Evolutionary conservation across 257 asterid genomes (phyloP).

Genomic region (Orobanche coerulescens): DNA sequence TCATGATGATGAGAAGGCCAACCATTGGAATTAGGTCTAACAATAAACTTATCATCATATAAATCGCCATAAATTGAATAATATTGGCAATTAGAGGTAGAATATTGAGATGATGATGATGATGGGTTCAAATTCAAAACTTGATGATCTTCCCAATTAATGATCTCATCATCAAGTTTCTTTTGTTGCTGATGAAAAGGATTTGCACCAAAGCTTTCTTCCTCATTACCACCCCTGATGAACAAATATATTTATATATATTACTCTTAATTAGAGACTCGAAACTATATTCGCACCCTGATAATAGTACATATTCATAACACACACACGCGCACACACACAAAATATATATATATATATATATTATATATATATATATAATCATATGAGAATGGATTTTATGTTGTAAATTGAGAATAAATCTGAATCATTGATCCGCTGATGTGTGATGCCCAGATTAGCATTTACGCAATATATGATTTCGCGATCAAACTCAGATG

Average conservation of each 20-base stretch:
- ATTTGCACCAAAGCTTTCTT: slow-evolving; percentile 46
- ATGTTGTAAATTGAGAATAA: too few relatives aligned
- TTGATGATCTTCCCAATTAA: slow-evolving; percentile 63
- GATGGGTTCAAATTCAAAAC: slow-evolving; percentile 37
- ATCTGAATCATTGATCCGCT: too few relatives aligned
- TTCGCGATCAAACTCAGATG: too few relatives aligned
- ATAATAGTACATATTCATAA: too few relatives aligned
- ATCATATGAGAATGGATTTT: too few relatives aligned
- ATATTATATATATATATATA: too few relatives aligned
- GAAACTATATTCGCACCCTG: neutral
- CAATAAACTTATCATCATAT: slow-evolving; percentile 26
- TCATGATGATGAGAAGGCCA: slow-evolving; percentile 28
- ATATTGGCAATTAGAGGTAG: slow-evolving; percentile 20
- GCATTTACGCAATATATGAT: too few relatives aligned
- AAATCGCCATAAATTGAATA: slow-evolving; percentile 25
- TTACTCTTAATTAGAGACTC: too few relatives aligned
- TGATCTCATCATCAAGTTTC: slow-evolving; percentile 66
- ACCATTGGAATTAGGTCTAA: slow-evolving; percentile 18
- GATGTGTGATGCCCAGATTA: too few relatives aligned
- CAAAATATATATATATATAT: too few relatives aligned
- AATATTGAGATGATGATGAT: slow-evolving; percentile 11
- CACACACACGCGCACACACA: neutral
- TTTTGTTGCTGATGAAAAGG: slow-evolving; percentile 51
- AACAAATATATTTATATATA: too few relatives aligned
- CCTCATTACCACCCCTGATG: slow-evolving; percentile 40